phyloP scores from a whole-genome alignment of 2,329 filamentous ascomycete species.

The Tetracladium maxilliforme region DNA sequence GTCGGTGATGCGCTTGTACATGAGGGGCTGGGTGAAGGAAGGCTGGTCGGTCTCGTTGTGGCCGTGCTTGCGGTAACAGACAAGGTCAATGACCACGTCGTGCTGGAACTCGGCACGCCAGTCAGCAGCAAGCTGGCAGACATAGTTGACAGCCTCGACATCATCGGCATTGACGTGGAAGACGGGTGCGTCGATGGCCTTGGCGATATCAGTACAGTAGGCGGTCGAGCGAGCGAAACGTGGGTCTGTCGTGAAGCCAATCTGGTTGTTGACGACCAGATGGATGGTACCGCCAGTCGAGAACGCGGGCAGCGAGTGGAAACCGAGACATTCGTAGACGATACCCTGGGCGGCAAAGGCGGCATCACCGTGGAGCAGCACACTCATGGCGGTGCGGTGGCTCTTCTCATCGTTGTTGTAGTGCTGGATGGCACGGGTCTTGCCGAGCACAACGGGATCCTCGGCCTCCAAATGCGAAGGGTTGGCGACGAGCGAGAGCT shows the following conservation, averaged over 20 bases:
- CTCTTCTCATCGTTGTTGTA: conserved; percentile 95
- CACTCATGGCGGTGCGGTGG: conserved; percentile 83
- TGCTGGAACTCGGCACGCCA: conserved; percentile 99
- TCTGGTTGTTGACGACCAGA: conserved; percentile 98
- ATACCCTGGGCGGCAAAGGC: conserved; percentile 94
- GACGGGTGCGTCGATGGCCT: conserved; percentile 93
- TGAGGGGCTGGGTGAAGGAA: conserved; percentile 96
- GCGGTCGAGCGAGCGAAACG: conserved; percentile 94
- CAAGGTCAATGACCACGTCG: conserved; percentile 93
- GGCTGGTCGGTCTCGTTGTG: conserved; percentile 99
- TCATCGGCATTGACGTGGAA: conserved; percentile 99
- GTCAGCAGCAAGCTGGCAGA: conserved; percentile 91
- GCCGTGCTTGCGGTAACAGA: conserved; percentile 97
- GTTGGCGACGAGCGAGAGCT: conserved; percentile 95
- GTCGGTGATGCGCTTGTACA: conserved; percentile 94
- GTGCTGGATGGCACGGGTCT: conserved; percentile 95
- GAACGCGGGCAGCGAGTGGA: conserved; percentile 90
- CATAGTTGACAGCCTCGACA: conserved; percentile 95
- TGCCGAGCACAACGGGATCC: conserved; percentile 92
- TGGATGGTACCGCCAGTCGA: conserved; percentile 96
- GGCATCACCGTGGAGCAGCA: conserved; percentile 91
- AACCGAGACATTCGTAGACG: conserved; percentile 96
- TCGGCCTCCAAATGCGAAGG: conserved; percentile 97
- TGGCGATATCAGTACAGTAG: conserved; percentile 98
- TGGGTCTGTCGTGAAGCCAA: conserved; percentile 97